Evolutionary conservation across 345 rosid species (phyloP).

Genomic region (Triadica sebifera): DNA sequence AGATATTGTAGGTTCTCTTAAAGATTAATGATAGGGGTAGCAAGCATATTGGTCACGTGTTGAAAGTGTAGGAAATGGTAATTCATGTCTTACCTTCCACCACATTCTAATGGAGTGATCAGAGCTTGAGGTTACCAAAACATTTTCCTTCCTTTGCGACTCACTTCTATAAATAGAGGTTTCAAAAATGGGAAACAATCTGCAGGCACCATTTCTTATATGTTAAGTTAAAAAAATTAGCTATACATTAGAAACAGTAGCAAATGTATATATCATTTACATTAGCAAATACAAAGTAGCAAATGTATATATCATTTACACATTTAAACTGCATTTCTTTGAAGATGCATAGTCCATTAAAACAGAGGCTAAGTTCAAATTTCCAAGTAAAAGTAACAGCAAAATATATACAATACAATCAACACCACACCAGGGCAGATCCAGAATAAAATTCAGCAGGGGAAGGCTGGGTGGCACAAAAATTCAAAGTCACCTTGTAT

Average conservation of each 20-base stretch:
- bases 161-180: conserved; percentile 42
- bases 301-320: no score
- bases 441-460: no score
- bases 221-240: conserved; percentile 1
- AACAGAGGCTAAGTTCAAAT: background rate
- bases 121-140: conserved; percentile 56
- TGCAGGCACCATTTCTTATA: conserved; percentile 27
- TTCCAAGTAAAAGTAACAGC: background rate
- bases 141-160: conserved; percentile 40
- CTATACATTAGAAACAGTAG: background rate
- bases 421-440: no score
- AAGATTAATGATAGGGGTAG: background rate
- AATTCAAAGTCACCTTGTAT: no score
- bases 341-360: background rate
- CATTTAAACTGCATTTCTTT: background rate
- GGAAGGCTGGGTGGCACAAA: no score
- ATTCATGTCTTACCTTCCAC: conserved; percentile 58
- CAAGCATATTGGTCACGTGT: background rate
- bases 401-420: background rate
- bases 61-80: conserved; percentile 3
- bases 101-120: conserved; percentile 64
- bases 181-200: conserved; percentile 47
- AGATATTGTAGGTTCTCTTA: background rate
- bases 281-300: no score
- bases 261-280: no score